Conservation (phyloP, 371 early-diverging fungal species). For the Apophysomyces elegans region DNA sequence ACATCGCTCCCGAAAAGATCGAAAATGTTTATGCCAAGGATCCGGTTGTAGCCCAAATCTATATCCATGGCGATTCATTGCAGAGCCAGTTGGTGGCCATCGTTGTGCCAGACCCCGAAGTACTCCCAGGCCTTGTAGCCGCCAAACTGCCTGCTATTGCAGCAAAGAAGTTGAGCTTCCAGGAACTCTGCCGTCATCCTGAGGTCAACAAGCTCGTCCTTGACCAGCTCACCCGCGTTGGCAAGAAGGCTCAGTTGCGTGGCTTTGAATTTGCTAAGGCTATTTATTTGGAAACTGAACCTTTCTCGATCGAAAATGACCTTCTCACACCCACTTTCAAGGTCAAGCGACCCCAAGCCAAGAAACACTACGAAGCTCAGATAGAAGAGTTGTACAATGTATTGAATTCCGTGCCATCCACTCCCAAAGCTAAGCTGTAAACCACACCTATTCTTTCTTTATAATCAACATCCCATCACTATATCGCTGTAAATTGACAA, state of each 20-base stretch:
- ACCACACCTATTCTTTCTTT: neutral
- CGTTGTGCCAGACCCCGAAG: slow-evolving; percentile 80
- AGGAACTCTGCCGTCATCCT: slow-evolving; percentile 59
- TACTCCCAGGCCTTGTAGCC: slow-evolving; percentile 28
- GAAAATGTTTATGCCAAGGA: slow-evolving; percentile 72
- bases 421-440: neutral
- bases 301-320: slow-evolving; percentile 62
- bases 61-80: slow-evolving; percentile 86
- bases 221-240: slow-evolving; percentile 60
- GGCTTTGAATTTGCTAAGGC: slow-evolving; percentile 64
- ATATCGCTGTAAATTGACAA: too few relatives aligned
- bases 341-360: slow-evolving; percentile 76
- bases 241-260: slow-evolving; percentile 59
- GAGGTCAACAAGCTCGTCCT: slow-evolving; percentile 64
- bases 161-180: slow-evolving; percentile 18
- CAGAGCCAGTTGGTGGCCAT: slow-evolving; percentile 82
- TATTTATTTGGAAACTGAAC: slow-evolving; percentile 54
- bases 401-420: neutral
- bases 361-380: slow-evolving; percentile 55
- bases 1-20: slow-evolving; percentile 97
- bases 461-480: neutral
- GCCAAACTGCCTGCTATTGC: slow-evolving; percentile 25
- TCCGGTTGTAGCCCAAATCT: slow-evolving; percentile 67
- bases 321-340: slow-evolving; percentile 75
- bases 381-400: neutral